Evolutionary conservation across 768 basidiomycete species (phyloP).

Genomic region (Cytidiella melzeri): DNA sequence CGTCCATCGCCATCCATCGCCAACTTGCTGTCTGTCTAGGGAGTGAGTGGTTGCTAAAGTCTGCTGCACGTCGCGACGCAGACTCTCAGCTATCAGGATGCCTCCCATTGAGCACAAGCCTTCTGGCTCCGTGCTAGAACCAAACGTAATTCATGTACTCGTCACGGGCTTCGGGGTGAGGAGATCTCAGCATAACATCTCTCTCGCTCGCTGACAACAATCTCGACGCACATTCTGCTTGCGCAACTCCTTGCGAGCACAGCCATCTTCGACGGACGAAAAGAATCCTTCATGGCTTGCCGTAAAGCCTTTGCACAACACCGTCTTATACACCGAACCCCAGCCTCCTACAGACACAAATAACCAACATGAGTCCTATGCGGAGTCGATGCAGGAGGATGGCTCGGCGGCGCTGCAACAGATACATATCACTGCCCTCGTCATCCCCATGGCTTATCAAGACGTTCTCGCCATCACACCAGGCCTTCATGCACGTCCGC

Average conservation of each 20-base stretch:
- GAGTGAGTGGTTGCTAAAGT: too few species aligned
- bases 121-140: constrained; percentile 21
- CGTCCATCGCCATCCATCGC: too few species aligned
- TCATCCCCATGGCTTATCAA: constrained; percentile 55
- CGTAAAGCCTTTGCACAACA: constrained; percentile 55
- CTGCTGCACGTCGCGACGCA: too few species aligned
- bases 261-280: constrained; percentile 19
- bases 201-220: too few species aligned
- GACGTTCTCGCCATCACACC: constrained; percentile 50
- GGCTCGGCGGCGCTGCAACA: constrained; percentile 13
- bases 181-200: background rate
- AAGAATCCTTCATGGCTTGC: constrained; percentile 71
- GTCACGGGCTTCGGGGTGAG: constrained; percentile 53
- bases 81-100: too few species aligned
- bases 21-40: too few species aligned
- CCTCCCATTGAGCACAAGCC: too few species aligned
- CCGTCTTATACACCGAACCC: constrained; percentile 35
- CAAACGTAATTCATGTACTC: constrained; percentile 38
- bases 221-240: too few species aligned
- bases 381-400: too few species aligned
- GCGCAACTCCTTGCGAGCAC: background rate
- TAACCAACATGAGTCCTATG: too few species aligned
- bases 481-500: constrained; percentile 55
- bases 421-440: constrained; percentile 54
- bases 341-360: constrained; percentile 16